These are phyloP conservation scores for Penicillium freii DNA, from an alignment of 2,329 filamentous ascomycete species.

Conservation along the genomic window DNA sequence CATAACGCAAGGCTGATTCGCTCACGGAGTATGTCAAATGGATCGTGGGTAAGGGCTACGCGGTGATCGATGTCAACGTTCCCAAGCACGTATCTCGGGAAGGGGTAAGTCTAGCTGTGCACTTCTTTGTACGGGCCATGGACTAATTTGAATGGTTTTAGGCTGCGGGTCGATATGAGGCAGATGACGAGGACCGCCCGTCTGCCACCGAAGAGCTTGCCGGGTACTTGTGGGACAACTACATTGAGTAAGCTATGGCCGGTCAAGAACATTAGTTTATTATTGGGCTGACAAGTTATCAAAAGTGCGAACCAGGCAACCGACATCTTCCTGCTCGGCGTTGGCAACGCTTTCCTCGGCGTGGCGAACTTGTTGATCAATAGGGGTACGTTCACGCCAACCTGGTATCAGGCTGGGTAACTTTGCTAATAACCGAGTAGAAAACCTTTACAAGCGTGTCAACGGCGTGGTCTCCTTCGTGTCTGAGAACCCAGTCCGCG, in stretches of 20 bases:
- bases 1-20: constrained; percentile 66
- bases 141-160: constrained; percentile 10
- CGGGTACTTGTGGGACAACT: constrained; percentile 94
- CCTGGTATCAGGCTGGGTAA: neutral
- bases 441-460: constrained; percentile 64
- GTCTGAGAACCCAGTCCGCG: constrained; percentile 68
- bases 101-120: constrained; percentile 48
- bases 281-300: constrained; percentile 3
- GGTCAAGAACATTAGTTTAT: neutral
- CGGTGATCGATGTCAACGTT: constrained; percentile 87
- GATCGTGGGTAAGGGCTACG: constrained; percentile 73
- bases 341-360: constrained; percentile 84
- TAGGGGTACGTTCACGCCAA: constrained; percentile 56
- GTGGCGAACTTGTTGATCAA: constrained; percentile 77
- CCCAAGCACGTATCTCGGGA: constrained; percentile 70
- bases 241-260: constrained; percentile 64
- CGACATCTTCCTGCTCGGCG: constrained; percentile 80
- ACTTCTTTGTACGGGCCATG: neutral
- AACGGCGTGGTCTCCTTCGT: constrained; percentile 79
- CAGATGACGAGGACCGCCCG: constrained; percentile 52
- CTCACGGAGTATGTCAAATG: constrained; percentile 79
- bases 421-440: constrained; percentile 29
- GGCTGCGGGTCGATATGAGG: constrained; percentile 43
- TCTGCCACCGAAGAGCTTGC: constrained; percentile 66
- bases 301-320: constrained; percentile 62